These are phyloP conservation scores for Ascochyta pisi DNA, from an alignment of 2,329 filamentous ascomycete genomes.

Conservation along the genomic window DNA sequence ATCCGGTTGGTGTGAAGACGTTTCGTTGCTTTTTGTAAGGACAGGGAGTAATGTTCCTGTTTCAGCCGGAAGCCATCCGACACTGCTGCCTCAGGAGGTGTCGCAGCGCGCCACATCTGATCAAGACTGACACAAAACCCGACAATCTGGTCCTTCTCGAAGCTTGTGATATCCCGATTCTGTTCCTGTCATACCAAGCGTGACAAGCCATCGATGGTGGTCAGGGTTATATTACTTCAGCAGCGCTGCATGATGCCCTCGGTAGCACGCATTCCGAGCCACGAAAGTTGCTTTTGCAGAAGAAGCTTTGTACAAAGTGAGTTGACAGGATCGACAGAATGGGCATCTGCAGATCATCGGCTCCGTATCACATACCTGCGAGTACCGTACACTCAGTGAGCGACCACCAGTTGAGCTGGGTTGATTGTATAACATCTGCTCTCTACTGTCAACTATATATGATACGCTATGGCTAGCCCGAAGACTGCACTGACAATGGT, in stretches of 20 bases:
- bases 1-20: background rate
- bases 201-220: background rate
- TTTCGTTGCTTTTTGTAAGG: constrained; percentile 6
- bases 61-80: constrained; percentile 7
- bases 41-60: background rate
- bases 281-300: constrained; percentile 11
- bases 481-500: constrained; percentile 17
- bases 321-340: background rate
- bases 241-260: background rate
- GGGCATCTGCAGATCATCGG: background rate
- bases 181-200: constrained; percentile 17
- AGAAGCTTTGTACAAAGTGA: constrained; percentile 8
- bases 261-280: constrained; percentile 4
- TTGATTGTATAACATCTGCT: background rate
- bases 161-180: background rate
- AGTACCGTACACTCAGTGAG: background rate
- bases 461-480: background rate
- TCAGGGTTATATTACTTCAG: background rate
- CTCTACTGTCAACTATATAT: background rate
- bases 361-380: background rate
- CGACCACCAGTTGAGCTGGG: constrained; percentile 6
- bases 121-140: constrained; percentile 3
- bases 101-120: constrained; percentile 6
- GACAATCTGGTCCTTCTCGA: background rate
- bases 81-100: constrained; percentile 16